Base-by-base conservation (phyloP, 805 yeast genomes). In the Metschnikowia chrysomelidarum region DNA sequence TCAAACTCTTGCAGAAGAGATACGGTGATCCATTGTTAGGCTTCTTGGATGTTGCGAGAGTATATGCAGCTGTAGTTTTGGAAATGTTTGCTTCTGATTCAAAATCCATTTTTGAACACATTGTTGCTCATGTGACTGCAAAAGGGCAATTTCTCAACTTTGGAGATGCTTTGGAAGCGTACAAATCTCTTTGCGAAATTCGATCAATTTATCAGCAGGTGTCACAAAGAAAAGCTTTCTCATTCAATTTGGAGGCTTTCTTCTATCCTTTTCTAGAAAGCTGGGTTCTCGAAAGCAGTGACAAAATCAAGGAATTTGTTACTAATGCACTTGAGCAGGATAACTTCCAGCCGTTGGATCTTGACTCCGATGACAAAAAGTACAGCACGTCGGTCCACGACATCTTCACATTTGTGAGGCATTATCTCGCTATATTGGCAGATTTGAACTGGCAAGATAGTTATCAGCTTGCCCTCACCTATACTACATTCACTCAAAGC, bases 301-400 rank as follows among this genome's bases (percentile, higher is more conserved):
- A 53, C 10, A 70, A 69, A 36, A 64, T 83, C 4, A 40, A 51
- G 2, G 54, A 63, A 4, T 75, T 78, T 47, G 75, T 82, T 4
- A 59, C 66, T 11, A 68, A 73, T 18, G 78, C 91, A 0, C 51
- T 86, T 4, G 62, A 65, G 7, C 70, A 65, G 8, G 96, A 88
- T 53, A 50, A 52, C 1, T 79, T 81, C 54, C 61, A 67, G 32
- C 77, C 81, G 0, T 50, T 78, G 12, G 76, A 76, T 42, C 37
- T 63, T 14, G 55, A 60, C 1, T 62, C 56, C 1, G 64, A 67
- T 27, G 62, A 58, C 2, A 62, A 64, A 41, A 64, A 64, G 36
- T 61, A 69, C 49, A 78, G 87, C 41, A 64, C 76, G 2, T 83
- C 91, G 0, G 84, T 82, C 1, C 53, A 73, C 15, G 93, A 85